Conservation (phyloP, 371 early-diverging fungal species). For the Dinochytrium kinnereticum region DNA sequence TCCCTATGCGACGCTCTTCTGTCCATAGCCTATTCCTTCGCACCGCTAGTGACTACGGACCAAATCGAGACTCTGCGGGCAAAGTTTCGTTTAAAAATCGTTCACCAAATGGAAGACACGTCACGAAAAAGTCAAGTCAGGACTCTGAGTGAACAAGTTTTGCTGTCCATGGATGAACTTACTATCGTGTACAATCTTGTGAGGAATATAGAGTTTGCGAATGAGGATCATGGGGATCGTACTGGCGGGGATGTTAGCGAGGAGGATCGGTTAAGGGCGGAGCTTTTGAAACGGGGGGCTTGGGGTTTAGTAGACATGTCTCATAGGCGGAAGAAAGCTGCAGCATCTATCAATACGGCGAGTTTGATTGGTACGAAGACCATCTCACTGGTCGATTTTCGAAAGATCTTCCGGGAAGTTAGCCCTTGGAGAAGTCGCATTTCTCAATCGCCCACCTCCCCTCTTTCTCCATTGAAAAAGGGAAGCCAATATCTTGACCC, state of each 20-base stretch:
- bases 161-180: constrained; percentile 53
- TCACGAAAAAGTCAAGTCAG: constrained; percentile 55
- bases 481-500: neutral
- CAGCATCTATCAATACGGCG: neutral
- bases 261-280: constrained; percentile 46
- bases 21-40: constrained; percentile 44
- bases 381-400: constrained; percentile 36
- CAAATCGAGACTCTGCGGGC: constrained; percentile 49
- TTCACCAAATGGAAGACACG: constrained; percentile 59
- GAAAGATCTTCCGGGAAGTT: constrained; percentile 33
- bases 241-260: constrained; percentile 24
- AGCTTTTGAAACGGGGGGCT: constrained; percentile 38
- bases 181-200: constrained; percentile 52
- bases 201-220: constrained; percentile 47
- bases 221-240: constrained; percentile 52
- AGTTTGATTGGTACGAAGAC: constrained; percentile 29
- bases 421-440: constrained; percentile 18
- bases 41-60: constrained; percentile 42
- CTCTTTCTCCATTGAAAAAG: too few species aligned
- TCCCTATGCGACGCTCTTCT: constrained; percentile 42
- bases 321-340: neutral
- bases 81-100: constrained; percentile 50
- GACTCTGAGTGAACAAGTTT: constrained; percentile 55
- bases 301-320: constrained; percentile 50
- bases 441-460: too few species aligned